Base-by-base conservation (phyloP, 2,329 filamentous ascomycete species). In the Phialemoniopsis sp. region DNA sequence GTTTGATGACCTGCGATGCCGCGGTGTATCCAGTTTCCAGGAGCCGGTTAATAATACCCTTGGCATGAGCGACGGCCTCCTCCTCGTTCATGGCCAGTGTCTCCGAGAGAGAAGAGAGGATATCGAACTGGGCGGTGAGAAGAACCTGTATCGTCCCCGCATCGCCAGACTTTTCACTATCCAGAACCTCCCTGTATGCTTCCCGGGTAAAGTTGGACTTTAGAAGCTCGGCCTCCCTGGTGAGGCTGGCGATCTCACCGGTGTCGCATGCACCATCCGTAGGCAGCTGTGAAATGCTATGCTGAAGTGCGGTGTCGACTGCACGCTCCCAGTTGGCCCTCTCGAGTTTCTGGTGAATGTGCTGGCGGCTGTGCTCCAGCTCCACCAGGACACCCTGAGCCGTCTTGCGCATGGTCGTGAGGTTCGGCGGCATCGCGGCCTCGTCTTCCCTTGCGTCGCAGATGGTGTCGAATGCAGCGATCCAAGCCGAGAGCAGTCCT, bases 81-180 rank as follows among this genome's bases (percentile, higher is more conserved):
- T 85, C 80, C 57, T 95, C 88, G 42, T 76, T 84, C 82, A 97
- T 89, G 29, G 78, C 72, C 50, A 91, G 78, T 17, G 93, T 87
- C 48, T 88, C 86, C 39, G 85, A 81, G 39, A 98, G 77, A 1
- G 89, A 88, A 5, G 87, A 73, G 44, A 97, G 78, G 3, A 90
- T 91, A 53, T 96, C 90, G 51, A 98, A 95, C 54, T 97, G 91
- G 12, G 91, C 88, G 38, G 86, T 84, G 10, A 97, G 76, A 39
- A 98, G 74, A 36, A 87, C 78, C 61, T 96, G 90, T 54, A 95
- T 73, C 48, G 87, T 79, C 14, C 78, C 80, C 15, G 83, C 79
- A 56, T 96, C 89, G 12, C 84, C 85, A 18, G 76, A 73, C 64
- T 85, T 91, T 46, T 97, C 90, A 53, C 93, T 82, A 39, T 97